Conservation (phyloP, 1,284 basidiomycete genomes). For the Rhodotorula sp. region DNA sequence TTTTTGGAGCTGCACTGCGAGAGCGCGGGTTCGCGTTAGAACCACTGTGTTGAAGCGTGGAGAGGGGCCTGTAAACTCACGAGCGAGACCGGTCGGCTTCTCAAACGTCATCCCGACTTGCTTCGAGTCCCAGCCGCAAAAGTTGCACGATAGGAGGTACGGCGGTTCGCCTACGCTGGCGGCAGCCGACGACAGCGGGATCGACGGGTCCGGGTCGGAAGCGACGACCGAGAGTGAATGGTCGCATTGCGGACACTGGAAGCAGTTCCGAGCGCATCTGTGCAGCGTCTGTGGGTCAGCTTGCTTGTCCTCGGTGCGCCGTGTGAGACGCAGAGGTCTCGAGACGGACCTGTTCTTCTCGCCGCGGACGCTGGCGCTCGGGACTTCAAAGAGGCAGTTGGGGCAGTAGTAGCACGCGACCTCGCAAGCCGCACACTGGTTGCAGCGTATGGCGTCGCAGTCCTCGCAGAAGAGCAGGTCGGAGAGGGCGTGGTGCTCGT, state of each 20-base stretch:
- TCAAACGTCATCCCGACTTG: conserved; percentile 89
- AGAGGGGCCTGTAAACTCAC: conserved; percentile 31
- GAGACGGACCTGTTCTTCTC: conserved; percentile 83
- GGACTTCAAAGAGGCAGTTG: conserved; percentile 98
- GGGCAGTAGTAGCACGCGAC: conserved; percentile 97
- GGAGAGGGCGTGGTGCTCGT: conserved; percentile 71
- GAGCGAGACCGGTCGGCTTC: conserved; percentile 84
- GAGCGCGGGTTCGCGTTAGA: no score
- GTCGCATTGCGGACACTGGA: conserved; percentile 87
- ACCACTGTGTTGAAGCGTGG: no score
- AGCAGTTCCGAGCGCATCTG: conserved; percentile 97
- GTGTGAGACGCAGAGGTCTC: no score
- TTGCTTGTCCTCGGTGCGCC: not conserved
- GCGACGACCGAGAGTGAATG: conserved; percentile 84
- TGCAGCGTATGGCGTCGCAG: conserved; percentile 91
- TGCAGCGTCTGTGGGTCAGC: not conserved
- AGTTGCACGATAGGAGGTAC: conserved; percentile 85
- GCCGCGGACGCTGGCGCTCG: conserved; percentile 88
- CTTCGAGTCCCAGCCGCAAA: conserved; percentile 92
- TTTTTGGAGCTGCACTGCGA: conserved; percentile 79
- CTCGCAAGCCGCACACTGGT: conserved; percentile 86
- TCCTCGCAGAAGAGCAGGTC: conserved; percentile 96
- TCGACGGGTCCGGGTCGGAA: conserved; percentile 68
- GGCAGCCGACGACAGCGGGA: conserved; percentile 49
- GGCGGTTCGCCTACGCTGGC: conserved; percentile 70